Evolutionary conservation across 306 rosid species (phyloP), one percentile per base, ranked within the genome.

Genomic region (Oxytropis ochrocephala): DNA sequence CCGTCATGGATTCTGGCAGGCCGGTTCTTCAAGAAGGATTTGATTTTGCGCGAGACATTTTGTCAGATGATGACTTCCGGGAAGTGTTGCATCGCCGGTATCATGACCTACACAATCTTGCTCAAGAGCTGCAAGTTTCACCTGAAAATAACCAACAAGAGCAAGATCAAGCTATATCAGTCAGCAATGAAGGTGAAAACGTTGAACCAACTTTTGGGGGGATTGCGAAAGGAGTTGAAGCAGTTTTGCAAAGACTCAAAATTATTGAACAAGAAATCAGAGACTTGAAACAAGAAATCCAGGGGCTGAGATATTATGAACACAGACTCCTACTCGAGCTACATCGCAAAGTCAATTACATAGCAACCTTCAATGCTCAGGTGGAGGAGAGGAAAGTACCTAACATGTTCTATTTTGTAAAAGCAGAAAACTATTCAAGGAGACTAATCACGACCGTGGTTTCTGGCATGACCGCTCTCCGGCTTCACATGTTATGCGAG

Each of bases 181-280:
- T 55, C 7, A 75, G 82, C 44, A 75, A 80, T 52, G 91, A 83
- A 69, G 69, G 76, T 58, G 91, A 81, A 65, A 80, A 11, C 57
- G 86, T 94, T 66, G 96, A 91, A 51, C 87, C 97, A 13, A 78
- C 68, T 52, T 81, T 91, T 14, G 96, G 91, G 16, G 99, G 99
- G 41, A 94, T 94, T 50, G 97, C 99, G n/a, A 87, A 84, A 79
- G 99, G 99, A n/a, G 90, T 94, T 47, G 95, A 94, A 85, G 88
- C 72, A 51, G 96, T 94, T 68, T 77, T 91, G 72, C 88, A 94
- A 54, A 85, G 97, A 67, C 89, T 91, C 54, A 94, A 87, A 88
- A 94, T 94, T 67, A 91, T 94, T 67, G 97, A 94, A 67, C 96
- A 91, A 79, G 99, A 94, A 82, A 94, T 94, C 55, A 81, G 91